Conservation (phyloP, 1,139 yeast genomes). For the Debaryomyces sp. region DNA sequence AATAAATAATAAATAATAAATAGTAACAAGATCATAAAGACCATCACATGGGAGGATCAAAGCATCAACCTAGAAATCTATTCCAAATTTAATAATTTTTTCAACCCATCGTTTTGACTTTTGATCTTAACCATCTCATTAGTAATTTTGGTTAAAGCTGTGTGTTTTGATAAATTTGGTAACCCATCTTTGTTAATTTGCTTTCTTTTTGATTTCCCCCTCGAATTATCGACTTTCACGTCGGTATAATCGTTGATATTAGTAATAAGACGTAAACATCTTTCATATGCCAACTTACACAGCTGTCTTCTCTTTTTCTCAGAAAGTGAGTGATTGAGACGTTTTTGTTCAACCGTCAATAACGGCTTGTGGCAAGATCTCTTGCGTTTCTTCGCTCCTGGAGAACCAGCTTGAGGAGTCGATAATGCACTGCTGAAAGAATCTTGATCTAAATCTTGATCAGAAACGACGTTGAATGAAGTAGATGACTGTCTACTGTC, state of each 20-base stretch:
- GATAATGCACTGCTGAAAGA: not conserved
- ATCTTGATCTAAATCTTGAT: constrained; percentile 6
- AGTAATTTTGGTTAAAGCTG: constrained; percentile 47
- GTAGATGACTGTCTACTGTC: constrained; percentile 31
- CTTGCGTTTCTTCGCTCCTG: constrained; percentile 27
- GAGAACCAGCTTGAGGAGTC: constrained; percentile 10
- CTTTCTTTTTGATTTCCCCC: constrained; percentile 43
- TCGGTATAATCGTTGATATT: constrained; percentile 44
- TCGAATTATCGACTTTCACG: constrained; percentile 25
- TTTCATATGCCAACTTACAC: constrained; percentile 66
- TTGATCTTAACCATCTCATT: constrained; percentile 42
- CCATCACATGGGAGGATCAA: not conserved
- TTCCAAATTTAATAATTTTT: constrained; percentile 17
- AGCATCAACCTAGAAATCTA: constrained; percentile 1
- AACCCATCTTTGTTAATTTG: constrained; percentile 49
- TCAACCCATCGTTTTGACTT: constrained; percentile 37
- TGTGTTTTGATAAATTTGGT: constrained; percentile 50
- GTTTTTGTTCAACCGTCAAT: constrained; percentile 66
- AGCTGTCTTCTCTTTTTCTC: constrained; percentile 76
- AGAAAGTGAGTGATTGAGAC: constrained; percentile 70
- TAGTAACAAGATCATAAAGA: not conserved
- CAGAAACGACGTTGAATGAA: constrained; percentile 12
- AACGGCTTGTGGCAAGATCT: constrained; percentile 46
- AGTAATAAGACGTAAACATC: constrained; percentile 46
- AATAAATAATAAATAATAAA: not conserved